Conservation (phyloP, 805 yeast species). For the Candida palmyrensis region DNA sequence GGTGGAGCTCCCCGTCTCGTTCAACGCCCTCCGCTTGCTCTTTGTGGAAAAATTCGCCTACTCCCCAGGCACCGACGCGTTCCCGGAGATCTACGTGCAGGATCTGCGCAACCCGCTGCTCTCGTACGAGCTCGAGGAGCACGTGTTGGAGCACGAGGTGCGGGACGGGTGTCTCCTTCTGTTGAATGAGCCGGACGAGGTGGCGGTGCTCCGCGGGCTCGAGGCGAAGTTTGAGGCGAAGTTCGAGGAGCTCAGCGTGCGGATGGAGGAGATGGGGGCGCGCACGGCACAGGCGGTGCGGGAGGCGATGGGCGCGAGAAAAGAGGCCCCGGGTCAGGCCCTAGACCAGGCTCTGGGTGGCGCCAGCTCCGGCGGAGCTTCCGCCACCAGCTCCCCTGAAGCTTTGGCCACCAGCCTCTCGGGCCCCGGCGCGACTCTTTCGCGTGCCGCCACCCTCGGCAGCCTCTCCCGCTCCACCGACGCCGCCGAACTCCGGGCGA, state of each 20-base stretch:
- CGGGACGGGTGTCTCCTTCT: conserved; percentile 55
- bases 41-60: conserved; percentile 88
- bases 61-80: conserved; percentile 63
- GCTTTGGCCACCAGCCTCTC: not conserved
- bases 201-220: not conserved
- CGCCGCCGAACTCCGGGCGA: conserved; percentile 1
- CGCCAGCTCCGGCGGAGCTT: too few relatives aligned
- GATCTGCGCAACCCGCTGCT: conserved; percentile 51
- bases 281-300: too few relatives aligned
- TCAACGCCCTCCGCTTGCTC: conserved; percentile 55
- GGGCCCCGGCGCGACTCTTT: too few relatives aligned
- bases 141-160: conserved; percentile 48
- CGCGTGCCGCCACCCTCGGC: too few relatives aligned
- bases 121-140: conserved; percentile 78
- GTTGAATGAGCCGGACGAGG: conserved; percentile 42
- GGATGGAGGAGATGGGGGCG: not conserved
- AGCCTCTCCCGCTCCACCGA: not conserved
- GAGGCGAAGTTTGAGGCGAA: not conserved
- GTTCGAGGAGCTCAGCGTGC: not conserved
- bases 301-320: not conserved
- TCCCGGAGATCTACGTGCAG: conserved; percentile 74
- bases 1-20: conserved; percentile 40
- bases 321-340: too few relatives aligned
- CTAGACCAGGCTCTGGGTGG: too few relatives aligned
- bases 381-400: too few relatives aligned